Conservation (phyloP, 257 asterid species). For the Fraxinus quadrangulata region DNA sequence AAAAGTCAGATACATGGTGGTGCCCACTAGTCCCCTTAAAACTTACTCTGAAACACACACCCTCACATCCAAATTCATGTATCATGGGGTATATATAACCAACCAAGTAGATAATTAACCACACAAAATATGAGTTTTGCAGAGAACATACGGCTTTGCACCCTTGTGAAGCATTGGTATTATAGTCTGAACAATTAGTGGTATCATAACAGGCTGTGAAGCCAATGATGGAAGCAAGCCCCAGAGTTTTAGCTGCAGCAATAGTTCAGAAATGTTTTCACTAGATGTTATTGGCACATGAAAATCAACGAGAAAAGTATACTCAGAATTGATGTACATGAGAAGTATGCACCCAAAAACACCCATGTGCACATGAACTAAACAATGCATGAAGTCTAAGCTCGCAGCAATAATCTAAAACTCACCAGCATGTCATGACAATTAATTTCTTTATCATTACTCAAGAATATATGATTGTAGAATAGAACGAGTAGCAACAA, state of each 20-base stretch:
- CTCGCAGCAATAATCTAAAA: conserved; percentile 31
- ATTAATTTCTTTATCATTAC: conserved; percentile 42
- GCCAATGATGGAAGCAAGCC: conserved; percentile 82
- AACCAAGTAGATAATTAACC: background rate
- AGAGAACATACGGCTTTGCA: conserved; percentile 67
- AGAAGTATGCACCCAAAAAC: conserved; percentile 14
- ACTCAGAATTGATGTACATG: conserved; percentile 14
- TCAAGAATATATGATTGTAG: conserved; percentile 68
- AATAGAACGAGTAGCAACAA: conserved; percentile 66
- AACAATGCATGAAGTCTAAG: conserved; percentile 20
- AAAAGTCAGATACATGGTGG: background rate
- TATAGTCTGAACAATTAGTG: conserved; percentile 81
- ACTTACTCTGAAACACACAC: background rate
- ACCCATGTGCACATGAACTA: background rate
- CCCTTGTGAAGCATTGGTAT: conserved; percentile 90
- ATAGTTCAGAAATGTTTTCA: background rate
- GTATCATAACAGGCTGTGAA: conserved; percentile 87
- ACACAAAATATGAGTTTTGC: conserved; percentile 26
- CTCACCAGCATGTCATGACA: conserved; percentile 70
- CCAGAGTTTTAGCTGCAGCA: conserved; percentile 82
- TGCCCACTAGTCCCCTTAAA: background rate
- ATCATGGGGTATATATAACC: conserved; percentile 5
- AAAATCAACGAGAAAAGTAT: conserved; percentile 17
- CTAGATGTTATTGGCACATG: conserved; percentile 12
- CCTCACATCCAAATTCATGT: conserved; percentile 4